These are phyloP conservation scores for Chlorociboria aeruginascens DNA, from an alignment of 495 filamentous ascomycete genomes.

Conservation along the genomic window DNA sequence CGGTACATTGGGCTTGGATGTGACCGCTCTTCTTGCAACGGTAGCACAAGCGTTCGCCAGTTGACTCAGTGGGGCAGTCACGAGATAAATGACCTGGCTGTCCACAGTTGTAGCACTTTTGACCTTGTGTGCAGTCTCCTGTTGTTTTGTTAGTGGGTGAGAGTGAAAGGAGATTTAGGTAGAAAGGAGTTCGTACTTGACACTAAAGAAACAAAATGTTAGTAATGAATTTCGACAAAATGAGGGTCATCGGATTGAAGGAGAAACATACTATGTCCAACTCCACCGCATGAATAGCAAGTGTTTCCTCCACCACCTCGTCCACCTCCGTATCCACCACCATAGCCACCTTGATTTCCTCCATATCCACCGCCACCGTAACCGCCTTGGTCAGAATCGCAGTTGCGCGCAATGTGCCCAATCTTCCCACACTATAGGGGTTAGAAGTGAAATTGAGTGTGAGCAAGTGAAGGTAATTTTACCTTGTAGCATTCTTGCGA, in stretches of 20 bases:
- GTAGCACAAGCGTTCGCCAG: constrained; percentile 92
- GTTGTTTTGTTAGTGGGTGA: neutral
- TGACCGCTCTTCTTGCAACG: constrained; percentile 98
- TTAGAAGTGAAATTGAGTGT: constrained; percentile 5
- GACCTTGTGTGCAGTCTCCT: constrained; percentile 91
- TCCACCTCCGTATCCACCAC: constrained; percentile 36
- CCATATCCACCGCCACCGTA: constrained; percentile 22
- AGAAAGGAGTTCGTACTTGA: too few species aligned
- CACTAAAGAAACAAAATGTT: too few species aligned
- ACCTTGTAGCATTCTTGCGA: constrained; percentile 80
- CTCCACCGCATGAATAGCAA: constrained; percentile 94
- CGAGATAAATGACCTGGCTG: constrained; percentile 89
- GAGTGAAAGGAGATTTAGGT: neutral
- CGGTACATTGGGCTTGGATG: constrained; percentile 70
- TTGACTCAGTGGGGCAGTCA: constrained; percentile 85
- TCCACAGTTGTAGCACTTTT: constrained; percentile 99
- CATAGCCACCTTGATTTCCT: constrained; percentile 27
- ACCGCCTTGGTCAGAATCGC: constrained; percentile 37
- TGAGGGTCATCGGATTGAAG: constrained; percentile 13
- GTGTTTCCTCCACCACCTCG: constrained; percentile 49
- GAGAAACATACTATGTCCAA: constrained; percentile 82
- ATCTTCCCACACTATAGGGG: constrained; percentile 64
- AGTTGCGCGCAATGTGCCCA: constrained; percentile 96
- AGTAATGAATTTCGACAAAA: neutral
- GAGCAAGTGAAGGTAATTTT: neutral